A percentile compares a stretch with the other conserved stretches of the same genome.
Conservation (phyloP, 2,329 filamentous ascomycete species). For the Xylariaceae sp. region DNA sequence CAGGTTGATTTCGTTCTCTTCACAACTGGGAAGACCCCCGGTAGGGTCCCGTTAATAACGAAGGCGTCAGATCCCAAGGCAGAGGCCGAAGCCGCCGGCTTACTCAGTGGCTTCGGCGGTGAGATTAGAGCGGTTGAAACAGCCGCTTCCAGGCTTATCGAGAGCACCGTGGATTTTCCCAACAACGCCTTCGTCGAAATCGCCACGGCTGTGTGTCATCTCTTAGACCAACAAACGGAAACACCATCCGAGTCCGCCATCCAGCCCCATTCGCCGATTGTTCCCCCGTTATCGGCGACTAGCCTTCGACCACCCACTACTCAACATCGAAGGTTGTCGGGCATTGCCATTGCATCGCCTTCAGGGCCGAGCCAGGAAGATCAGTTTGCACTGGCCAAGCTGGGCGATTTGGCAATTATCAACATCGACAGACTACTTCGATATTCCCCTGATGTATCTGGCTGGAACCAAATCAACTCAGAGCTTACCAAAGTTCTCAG, state of each 20-base stretch:
- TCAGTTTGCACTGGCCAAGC: conserved; percentile 65
- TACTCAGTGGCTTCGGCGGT: conserved; percentile 63
- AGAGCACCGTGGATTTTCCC: conserved; percentile 88
- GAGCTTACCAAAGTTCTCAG: conserved; percentile 49
- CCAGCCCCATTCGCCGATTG: conserved; percentile 34
- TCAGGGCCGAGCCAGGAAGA: conserved; percentile 55
- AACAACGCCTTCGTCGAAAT: conserved; percentile 76
- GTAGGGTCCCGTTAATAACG: conserved; percentile 44
- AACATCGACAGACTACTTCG: conserved; percentile 71
- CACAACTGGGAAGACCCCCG: conserved; percentile 51
- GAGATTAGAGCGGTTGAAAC: conserved; percentile 87
- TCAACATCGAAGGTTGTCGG: conserved; percentile 42
- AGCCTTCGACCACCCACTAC: conserved; percentile 25
- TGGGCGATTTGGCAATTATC: conserved; percentile 65
- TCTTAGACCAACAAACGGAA: conserved; percentile 49
- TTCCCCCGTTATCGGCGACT: conserved; percentile 31
- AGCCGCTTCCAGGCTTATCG: conserved; percentile 78
- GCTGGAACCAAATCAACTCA: conserved; percentile 64
- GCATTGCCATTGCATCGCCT: conserved; percentile 40
- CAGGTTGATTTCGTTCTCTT: conserved; percentile 86
- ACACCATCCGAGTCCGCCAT: conserved; percentile 27
- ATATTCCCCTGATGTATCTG: conserved; percentile 60
- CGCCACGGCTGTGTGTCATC: conserved; percentile 65
- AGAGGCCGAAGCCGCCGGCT: conserved; percentile 45
- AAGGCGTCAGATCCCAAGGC: conserved; percentile 42